phyloP scores from a whole-genome alignment of 345 rosid genomes.

The Populus nigra region DNA sequence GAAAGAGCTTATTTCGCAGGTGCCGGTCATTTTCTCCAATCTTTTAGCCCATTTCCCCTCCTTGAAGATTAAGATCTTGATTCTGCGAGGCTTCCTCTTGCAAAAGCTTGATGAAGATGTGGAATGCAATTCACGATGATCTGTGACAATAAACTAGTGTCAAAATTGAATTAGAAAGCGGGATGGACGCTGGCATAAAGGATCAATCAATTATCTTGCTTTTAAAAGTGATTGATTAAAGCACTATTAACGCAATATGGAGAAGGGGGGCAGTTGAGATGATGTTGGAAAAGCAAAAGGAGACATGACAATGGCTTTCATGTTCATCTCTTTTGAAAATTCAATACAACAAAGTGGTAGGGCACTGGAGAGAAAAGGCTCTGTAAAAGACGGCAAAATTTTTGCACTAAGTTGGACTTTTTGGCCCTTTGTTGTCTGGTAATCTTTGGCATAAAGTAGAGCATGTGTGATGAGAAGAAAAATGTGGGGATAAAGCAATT shows the following conservation, averaged over 20 bases:
- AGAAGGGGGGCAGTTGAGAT: background rate
- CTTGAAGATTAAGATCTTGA: no score
- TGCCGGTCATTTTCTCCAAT: no score
- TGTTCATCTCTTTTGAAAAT: conserved; percentile 22
- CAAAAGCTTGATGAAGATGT: no score
- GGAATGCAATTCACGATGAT: no score
- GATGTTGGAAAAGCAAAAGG: conserved; percentile 13
- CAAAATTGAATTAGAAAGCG: no score
- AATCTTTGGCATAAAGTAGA: conserved; percentile 20
- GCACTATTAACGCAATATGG: conserved; percentile 1
- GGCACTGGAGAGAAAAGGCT: conserved; percentile 6
- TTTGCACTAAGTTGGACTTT: conserved; percentile 15
- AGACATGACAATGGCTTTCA: conserved; percentile 18
- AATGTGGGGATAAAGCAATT: conserved; percentile 8
- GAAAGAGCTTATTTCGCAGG: no score
- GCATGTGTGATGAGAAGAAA: conserved; percentile 15
- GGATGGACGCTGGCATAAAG: background rate
- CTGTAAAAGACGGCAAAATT: background rate
- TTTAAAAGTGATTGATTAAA: conserved; percentile 9
- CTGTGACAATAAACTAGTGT: no score
- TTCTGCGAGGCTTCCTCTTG: no score
- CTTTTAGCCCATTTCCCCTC: no score
- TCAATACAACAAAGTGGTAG: conserved; percentile 20
- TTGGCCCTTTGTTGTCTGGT: conserved; percentile 8
- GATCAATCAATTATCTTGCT: background rate